Evolutionary conservation across 2,329 filamentous ascomycete genomes (phyloP), one percentile per base, ranked within the genome.

Genomic region (Tolypocladium endophyticum): DNA sequence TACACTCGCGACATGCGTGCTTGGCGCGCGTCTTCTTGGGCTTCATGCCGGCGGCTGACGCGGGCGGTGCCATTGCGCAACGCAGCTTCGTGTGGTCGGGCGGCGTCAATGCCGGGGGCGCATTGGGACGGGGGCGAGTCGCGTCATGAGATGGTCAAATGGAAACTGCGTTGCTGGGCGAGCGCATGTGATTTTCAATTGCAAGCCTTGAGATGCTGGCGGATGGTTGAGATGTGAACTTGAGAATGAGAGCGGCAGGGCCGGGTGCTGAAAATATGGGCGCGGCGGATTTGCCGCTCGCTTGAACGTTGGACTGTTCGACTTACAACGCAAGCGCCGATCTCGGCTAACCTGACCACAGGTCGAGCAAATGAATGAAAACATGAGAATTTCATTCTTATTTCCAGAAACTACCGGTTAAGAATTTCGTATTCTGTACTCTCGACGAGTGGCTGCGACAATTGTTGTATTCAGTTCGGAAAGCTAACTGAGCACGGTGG

Each of bases 1-100:
- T 73, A 66, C 72, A 74, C 54, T 68, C 64, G 53, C 69, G 68
- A 60, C 72, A 73, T 25, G 71, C 72, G 58, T 71, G 72, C 58
- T 72, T 73, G 8, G 72, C 72, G 35, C 71, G 67, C 35, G 67
- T 67, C 57, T 70, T 68, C 47, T 68, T 70, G 47, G 78, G 77
- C 28, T 55, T 61, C 62, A 57, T 52, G 25, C 55, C 45, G 57
- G 35, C 20, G 33, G 55, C 39, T 28, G 57, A 36, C 20, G 41
- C 35, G 18, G 58, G 58, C 25, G 61, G 53, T 20, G 58, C 54
- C 39, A 63, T 59, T 28, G 43, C 5, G 12, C 8, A 23, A 14
- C 45, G 18, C 12, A 35, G 60, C 16, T 16, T 20, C 11, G 47
- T 16, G 45, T 5, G 28, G 25, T 20, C 28, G 11, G 47, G 28